A percentile compares a stretch with the other conserved stretches of the same genome.
Evolutionary conservation across 768 basidiomycete species (phyloP).

Genomic region (Pisolithus microcarpus): DNA sequence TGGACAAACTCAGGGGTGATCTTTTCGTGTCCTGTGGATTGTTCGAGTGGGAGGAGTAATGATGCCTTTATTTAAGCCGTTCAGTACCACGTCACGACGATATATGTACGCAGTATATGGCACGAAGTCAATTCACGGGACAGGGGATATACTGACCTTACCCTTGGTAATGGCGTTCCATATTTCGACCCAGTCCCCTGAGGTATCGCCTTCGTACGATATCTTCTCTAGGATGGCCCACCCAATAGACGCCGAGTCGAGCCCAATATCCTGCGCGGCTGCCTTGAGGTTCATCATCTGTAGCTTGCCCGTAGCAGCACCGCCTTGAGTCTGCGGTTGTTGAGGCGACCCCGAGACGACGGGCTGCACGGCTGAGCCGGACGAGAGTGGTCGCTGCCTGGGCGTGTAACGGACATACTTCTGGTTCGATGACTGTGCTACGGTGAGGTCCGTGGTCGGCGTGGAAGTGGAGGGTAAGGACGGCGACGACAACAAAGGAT

Average conservation of each 20-base stretch:
- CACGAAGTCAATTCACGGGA: too few relatives aligned
- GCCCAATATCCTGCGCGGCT: constrained; percentile 58
- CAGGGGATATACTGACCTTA: constrained; percentile 63
- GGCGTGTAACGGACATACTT: constrained; percentile 77
- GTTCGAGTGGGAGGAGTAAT: constrained; percentile 69
- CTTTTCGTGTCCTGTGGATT: constrained; percentile 40
- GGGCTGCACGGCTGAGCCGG: constrained; percentile 35
- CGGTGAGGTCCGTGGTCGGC: constrained; percentile 1
- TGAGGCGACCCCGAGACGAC: constrained; percentile 31
- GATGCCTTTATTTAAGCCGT: constrained; percentile 49
- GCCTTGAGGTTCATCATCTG: constrained; percentile 71
- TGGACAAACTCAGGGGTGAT: constrained; percentile 71
- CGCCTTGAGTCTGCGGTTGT: constrained; percentile 38
- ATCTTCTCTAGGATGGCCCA: constrained; percentile 76
- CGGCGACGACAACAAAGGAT: constrained; percentile 24
- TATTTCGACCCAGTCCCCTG: constrained; percentile 61
- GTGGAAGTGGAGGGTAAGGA: constrained; percentile 73
- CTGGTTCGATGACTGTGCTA: constrained; percentile 19
- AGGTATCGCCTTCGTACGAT: constrained; percentile 42
- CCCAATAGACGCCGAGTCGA: constrained; percentile 59
- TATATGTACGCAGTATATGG: neutral
- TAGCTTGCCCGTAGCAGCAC: constrained; percentile 59
- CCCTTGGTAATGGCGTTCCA: constrained; percentile 57
- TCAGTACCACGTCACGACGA: constrained; percentile 1
- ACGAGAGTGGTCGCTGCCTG: constrained; percentile 52